phyloP scores from a whole-genome alignment of 768 basidiomycete genomes.

The Inosperma sp. region DNA sequence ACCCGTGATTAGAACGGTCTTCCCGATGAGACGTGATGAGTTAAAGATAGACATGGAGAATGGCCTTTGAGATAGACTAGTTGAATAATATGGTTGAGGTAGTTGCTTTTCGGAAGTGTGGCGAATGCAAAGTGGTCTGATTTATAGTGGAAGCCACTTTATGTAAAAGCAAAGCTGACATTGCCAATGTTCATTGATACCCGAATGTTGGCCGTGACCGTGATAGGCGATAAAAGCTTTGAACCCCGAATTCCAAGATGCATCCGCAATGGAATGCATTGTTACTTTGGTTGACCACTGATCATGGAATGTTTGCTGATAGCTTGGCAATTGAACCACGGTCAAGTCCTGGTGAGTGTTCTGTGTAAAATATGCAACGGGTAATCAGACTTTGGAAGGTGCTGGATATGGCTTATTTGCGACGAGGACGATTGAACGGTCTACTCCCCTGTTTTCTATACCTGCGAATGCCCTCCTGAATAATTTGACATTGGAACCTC shows the following conservation, averaged over 20 bases:
- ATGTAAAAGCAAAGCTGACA: too few relatives aligned
- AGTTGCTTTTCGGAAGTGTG: too few relatives aligned
- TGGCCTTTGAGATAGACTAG: background rate
- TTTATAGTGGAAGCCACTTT: too few relatives aligned
- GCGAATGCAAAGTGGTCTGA: too few relatives aligned
- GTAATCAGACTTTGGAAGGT: constrained; percentile 32
- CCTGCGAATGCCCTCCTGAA: constrained; percentile 74
- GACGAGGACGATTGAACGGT: constrained; percentile 38
- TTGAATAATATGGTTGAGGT: too few relatives aligned
- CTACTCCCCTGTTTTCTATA: constrained; percentile 58
- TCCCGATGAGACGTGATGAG: constrained; percentile 71
- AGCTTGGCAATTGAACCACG: constrained; percentile 50
- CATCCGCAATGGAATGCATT: constrained; percentile 46
- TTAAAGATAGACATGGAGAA: constrained; percentile 73
- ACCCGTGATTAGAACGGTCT: constrained; percentile 85
- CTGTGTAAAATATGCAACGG: constrained; percentile 1
- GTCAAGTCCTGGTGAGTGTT: constrained; percentile 43
- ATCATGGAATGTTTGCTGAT: constrained; percentile 44
- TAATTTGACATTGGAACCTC: constrained; percentile 53
- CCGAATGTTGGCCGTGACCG: too few relatives aligned
- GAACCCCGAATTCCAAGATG: background rate
- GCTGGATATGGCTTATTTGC: constrained; percentile 72
- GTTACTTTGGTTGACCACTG: constrained; percentile 48
- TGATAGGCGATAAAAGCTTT: background rate
- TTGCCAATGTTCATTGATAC: too few relatives aligned